Evolutionary conservation across 768 basidiomycete species (phyloP).

Genomic region (Collybiopsis luxurians): DNA sequence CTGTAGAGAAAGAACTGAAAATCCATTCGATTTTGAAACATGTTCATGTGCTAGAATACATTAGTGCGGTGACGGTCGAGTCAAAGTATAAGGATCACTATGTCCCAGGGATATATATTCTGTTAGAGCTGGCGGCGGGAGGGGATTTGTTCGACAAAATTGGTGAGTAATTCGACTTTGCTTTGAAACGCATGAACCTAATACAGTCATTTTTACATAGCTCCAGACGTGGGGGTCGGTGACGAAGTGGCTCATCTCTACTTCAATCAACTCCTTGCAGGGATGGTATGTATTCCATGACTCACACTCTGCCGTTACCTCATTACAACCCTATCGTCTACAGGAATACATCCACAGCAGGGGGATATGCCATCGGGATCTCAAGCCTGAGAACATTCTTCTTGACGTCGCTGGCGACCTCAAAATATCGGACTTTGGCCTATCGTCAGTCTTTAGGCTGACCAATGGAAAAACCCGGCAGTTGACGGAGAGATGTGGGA

Average conservation of each 20-base stretch:
- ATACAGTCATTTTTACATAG: constrained; percentile 36
- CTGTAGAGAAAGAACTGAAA: constrained; percentile 88
- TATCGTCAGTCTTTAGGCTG: constrained; percentile 86
- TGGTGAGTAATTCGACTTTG: constrained; percentile 47
- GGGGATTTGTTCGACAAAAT: constrained; percentile 99
- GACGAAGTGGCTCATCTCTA: constrained; percentile 89
- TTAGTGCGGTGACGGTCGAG: constrained; percentile 77
- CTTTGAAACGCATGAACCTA: not conserved
- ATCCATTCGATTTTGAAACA: constrained; percentile 84
- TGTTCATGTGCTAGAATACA: constrained; percentile 76
- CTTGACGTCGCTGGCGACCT: constrained; percentile 80
- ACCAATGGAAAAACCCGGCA: constrained; percentile 75
- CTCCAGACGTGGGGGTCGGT: constrained; percentile 83
- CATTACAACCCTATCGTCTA: not conserved
- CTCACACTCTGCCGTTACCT: not conserved
- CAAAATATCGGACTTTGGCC: constrained; percentile 94
- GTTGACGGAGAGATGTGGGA: constrained; percentile 84
- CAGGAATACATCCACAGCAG: constrained; percentile 83
- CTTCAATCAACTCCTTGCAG: constrained; percentile 81
- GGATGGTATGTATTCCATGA: constrained; percentile 57
- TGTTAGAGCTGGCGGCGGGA: constrained; percentile 88
- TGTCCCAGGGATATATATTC: constrained; percentile 85
- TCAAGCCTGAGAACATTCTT: constrained; percentile 95
- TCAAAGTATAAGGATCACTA: constrained; percentile 52
- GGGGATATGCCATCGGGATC: constrained; percentile 94